Percentiles rank a stretch among this genome's conserved stretches.
Evolutionary conservation across 2,329 filamentous ascomycete genomes (phyloP).

Genomic region (Sarocladium kiliense): DNA sequence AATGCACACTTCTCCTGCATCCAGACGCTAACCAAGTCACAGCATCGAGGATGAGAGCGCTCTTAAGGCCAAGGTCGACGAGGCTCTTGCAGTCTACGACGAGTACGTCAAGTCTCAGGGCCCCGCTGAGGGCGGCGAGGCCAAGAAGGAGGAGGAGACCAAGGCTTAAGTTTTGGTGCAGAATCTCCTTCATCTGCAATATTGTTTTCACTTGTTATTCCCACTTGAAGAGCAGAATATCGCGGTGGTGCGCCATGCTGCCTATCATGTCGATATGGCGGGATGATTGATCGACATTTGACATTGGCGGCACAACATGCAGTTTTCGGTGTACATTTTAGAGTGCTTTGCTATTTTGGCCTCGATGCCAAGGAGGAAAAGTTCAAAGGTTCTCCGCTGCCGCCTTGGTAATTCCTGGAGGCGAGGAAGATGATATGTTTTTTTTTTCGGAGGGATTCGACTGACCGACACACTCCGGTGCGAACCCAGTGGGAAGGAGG

Average conservation of each 20-base stretch:
- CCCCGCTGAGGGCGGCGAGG: conserved; percentile 32
- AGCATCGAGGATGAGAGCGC: conserved; percentile 87
- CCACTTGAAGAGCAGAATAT: conserved; percentile 6
- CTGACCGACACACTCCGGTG: not conserved
- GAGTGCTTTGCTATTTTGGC: conserved; percentile 4
- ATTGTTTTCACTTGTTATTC: conserved; percentile 23
- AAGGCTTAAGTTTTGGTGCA: conserved; percentile 30
- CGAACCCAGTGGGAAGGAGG: conserved; percentile 19
- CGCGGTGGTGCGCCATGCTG: not conserved
- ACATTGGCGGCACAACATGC: conserved; percentile 8
- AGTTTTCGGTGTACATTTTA: conserved; percentile 10
- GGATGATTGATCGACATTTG: conserved; percentile 1
- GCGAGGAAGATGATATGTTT: not conserved
- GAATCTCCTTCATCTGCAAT: conserved; percentile 9
- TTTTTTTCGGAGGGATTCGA: conserved; percentile 3
- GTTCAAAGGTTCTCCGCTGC: not conserved
- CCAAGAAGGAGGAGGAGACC: conserved; percentile 44
- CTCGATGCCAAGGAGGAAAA: conserved; percentile 2
- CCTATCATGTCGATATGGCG: not conserved
- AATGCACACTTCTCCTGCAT: not conserved
- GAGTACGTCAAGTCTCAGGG: conserved; percentile 92
- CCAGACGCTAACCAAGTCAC: conserved; percentile 11
- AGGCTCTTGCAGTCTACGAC: conserved; percentile 95
- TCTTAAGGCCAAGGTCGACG: conserved; percentile 92
- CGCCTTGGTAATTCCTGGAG: not conserved